Evolutionary conservation across 208 protist genomes (phyloP), one percentile per base, ranked within the genome.

Genomic region (Phytomonas sp.): DNA sequence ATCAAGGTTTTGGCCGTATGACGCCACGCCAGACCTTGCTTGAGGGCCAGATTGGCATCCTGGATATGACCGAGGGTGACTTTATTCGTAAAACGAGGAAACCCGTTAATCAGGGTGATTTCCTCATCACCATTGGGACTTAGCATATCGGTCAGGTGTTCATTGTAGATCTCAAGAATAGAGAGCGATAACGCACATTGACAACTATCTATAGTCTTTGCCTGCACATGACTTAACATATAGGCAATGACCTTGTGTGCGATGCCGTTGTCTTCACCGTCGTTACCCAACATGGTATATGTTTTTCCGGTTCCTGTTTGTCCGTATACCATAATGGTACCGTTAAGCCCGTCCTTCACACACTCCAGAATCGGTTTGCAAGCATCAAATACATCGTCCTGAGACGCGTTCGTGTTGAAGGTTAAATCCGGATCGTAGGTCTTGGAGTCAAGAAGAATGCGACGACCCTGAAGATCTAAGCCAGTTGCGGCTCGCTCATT

Each of bases 241-340:
- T 97, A 70, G 0, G 70, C 91, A 29, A 98, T 94, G 26, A 93
- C 83, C 67, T 91, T 86, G 83, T 97, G 93, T 60, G 94, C 95
- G 45, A 97, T 83, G 31, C 89, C 89, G 65, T 80, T 75, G 67
- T 82, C 78, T 29, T 67, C 76, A 19, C 63, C 84, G 2, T 77
- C 71, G n/a, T 69, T 78, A 32, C 94, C 94, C 26, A 97, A 80
- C 97, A 98, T 98, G 7, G 97, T 98, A 83, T 95, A 94, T 12
- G 96, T 98, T 82, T 98, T 98, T 7, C 97, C 97, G 2, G 94
- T 98, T 26, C 96, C 93, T 10, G 94, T 98, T 80, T 98, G 95
- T 4, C 95, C 94, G 75, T 98, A 98, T 31, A 94, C 89, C 84
- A 98, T 94, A 37, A 98, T 92, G 23, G 91, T 96, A 59, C 89